These are phyloP conservation scores for Cercospora berteroae DNA, from an alignment of 2,329 filamentous ascomycete genomes.

Conservation along the genomic window DNA sequence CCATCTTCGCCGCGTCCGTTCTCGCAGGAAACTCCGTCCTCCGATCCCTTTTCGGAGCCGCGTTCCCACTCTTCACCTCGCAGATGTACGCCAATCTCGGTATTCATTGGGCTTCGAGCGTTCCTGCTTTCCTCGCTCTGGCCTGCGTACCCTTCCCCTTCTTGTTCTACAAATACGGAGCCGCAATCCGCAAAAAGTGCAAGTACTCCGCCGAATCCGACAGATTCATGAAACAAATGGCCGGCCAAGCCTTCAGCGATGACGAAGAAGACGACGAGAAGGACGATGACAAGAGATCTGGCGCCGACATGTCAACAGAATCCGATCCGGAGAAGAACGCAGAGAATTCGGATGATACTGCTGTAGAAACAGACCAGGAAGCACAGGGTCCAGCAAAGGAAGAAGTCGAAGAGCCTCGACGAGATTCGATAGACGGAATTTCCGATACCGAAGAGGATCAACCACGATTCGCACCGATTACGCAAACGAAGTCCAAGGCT, in stretches of 20 bases:
- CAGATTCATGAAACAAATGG: conserved; percentile 54
- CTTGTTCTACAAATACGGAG: conserved; percentile 69
- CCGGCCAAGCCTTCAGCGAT: conserved; percentile 26
- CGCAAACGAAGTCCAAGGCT: conserved; percentile 19
- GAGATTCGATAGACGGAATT: conserved; percentile 12
- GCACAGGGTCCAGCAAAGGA: conserved; percentile 4
- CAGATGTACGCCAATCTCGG: conserved; percentile 58
- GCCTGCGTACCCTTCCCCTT: conserved; percentile 72
- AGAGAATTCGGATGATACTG: conserved; percentile 7
- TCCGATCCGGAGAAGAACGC: conserved; percentile 13
- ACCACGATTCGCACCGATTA: conserved; percentile 28
- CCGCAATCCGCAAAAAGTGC: conserved; percentile 62
- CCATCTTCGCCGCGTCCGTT: conserved; percentile 69
- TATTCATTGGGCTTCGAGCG: conserved; percentile 66
- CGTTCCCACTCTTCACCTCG: conserved; percentile 74
- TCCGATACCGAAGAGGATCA: conserved; percentile 25
- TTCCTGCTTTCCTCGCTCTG: conserved; percentile 72
- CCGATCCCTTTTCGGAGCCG: conserved; percentile 72
- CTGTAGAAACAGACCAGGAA: background rate
- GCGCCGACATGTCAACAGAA: conserved; percentile 17
- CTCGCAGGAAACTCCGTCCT: conserved; percentile 77
- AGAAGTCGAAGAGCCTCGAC: conserved; percentile 20
- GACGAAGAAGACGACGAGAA: conserved; percentile 20
- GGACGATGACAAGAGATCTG: conserved; percentile 11
- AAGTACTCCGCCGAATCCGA: conserved; percentile 68